Evolutionary conservation across 805 yeast species (phyloP).

Genomic region (Starmerella tilneyi): DNA sequence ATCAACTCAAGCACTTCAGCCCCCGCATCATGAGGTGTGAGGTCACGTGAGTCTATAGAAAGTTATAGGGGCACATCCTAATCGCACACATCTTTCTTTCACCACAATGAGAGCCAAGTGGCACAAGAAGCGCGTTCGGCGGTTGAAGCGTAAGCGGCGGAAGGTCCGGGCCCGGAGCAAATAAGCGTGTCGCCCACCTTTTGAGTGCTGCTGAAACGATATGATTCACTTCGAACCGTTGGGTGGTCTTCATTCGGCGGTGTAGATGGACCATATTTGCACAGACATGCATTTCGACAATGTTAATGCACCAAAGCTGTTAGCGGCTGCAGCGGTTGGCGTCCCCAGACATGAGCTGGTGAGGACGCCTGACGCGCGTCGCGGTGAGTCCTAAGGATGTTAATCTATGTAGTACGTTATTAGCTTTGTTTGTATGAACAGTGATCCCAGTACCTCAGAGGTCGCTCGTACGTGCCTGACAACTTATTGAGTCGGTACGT

Average conservation of each 20-base stretch:
- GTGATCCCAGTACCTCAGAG: no score
- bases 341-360: not conserved
- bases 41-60: not conserved
- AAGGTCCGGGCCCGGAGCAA: conserved; percentile 98
- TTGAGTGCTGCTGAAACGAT: conserved; percentile 3
- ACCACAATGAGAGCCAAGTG: conserved; percentile 58
- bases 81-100: conserved; percentile 5
- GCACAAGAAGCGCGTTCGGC: conserved; percentile 99
- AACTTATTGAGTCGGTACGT: no score
- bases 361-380: not conserved
- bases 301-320: not conserved
- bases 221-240: not conserved
- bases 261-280: not conserved
- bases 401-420: conserved; percentile 7
- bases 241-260: not conserved
- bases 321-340: not conserved
- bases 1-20: not conserved
- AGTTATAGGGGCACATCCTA: conserved; percentile 8
- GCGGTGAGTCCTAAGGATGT: not conserved
- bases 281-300: conserved; percentile 1
- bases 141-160: conserved; percentile 99
- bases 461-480: no score
- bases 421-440: not conserved
- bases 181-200: conserved; percentile 25
- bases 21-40: not conserved